Evolutionary conservation across 2,329 filamentous ascomycete species (phyloP), one percentile per base, ranked within the genome.

Genomic region (Ceratocystis albifundus): DNA sequence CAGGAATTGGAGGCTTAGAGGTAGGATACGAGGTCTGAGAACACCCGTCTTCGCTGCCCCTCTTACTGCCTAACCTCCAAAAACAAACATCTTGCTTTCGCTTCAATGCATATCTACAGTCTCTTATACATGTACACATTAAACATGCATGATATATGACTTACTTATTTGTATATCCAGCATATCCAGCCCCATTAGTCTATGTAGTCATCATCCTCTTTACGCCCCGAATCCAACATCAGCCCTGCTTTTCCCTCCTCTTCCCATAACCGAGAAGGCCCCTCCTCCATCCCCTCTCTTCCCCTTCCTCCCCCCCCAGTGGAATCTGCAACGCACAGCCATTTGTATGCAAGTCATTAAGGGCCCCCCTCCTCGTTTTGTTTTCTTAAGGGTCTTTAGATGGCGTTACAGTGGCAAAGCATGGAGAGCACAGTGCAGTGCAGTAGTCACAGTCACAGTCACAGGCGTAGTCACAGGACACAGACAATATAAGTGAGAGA

Each of bases 331-430:
- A 28, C 53, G 53, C 53, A 57, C 53, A 57, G 53, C 53, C 53
- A 12, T 22, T 57, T 22, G 25, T 4, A 57, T 57, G 53, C 53
- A 57, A 28, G 53, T 57, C 53, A 57, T 57, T 57, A 28, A 57
- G 30, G 1, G n/a, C n/a, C n/a, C n/a, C n/a, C 22, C 53, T 12
- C 53, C 25, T 12, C 10, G 5, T 12, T 36, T 36, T 36, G 36
- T 36, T 20, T 17, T 50, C 46, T 50, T 22, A 20, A 20, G 25
- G 28, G 15, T 59, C 8, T 36, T 32, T 3, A 17, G 22, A 59
- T 12, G 7, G 17, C 46, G 7, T 22, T 22, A 7, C 10, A 20
- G 46, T 50, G 46, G n/a, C 46, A 50, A 50, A 22, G n/a, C 46
- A 25, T 22, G 7, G 46, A 20, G 8, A 36, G 36, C 10, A 36